A percentile compares a stretch with the other conserved stretches of the same genome.
phyloP scores from a whole-genome alignment of 1,284 basidiomycete genomes.

The Flammula alnicola region DNA sequence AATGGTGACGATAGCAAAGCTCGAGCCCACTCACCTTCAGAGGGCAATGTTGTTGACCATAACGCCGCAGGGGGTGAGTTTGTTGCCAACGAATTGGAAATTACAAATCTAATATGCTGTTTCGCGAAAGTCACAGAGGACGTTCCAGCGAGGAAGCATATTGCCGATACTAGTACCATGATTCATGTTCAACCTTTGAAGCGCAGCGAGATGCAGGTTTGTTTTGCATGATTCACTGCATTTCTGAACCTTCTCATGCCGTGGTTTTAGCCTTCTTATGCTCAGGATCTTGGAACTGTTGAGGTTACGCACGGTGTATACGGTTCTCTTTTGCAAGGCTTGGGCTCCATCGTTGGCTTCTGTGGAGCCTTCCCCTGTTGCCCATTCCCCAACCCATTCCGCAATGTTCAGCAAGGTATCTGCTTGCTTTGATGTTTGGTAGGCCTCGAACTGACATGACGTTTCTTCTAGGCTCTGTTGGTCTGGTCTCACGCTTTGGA shows the following conservation, averaged over 20 bases:
- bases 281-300: slow-evolving; percentile 81
- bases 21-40: slow-evolving; percentile 48
- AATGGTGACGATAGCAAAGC: slow-evolving; percentile 55
- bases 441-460: slow-evolving; percentile 4
- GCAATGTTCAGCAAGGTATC: slow-evolving; percentile 78
- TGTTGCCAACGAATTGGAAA: slow-evolving; percentile 6
- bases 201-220: slow-evolving; percentile 84
- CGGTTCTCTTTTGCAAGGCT: slow-evolving; percentile 76
- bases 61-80: slow-evolving; percentile 66
- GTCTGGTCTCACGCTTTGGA: slow-evolving; percentile 90
- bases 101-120: slow-evolving; percentile 17
- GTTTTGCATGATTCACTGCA: slow-evolving; percentile 19
- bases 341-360: slow-evolving; percentile 64
- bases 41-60: slow-evolving; percentile 79
- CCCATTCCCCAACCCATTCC: slow-evolving; percentile 80
- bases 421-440: slow-evolving; percentile 12
- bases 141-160: slow-evolving; percentile 32
- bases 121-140: slow-evolving; percentile 60
- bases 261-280: slow-evolving; percentile 74
- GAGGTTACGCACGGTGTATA: slow-evolving; percentile 87
- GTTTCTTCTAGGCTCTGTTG: slow-evolving; percentile 71
- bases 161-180: slow-evolving; percentile 36
- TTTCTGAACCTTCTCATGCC: slow-evolving; percentile 22
- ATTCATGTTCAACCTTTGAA: slow-evolving; percentile 84
- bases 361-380: slow-evolving; percentile 88